Evolutionary conservation across 2,329 filamentous ascomycete species (phyloP).

Genomic region (Sordariomycetes sp.): DNA sequence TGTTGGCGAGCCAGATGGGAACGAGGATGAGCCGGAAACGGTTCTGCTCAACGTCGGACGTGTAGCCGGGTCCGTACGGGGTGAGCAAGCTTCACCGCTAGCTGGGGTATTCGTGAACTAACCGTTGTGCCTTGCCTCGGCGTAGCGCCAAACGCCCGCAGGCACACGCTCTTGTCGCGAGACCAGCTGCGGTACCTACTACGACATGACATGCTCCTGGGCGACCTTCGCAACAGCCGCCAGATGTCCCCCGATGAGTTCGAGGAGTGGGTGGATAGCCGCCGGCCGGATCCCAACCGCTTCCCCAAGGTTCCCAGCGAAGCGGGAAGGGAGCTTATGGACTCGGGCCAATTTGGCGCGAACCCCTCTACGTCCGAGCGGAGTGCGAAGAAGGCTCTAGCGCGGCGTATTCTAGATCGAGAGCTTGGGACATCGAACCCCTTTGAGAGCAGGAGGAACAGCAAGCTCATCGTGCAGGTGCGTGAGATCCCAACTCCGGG

Average conservation of each 20-base stretch:
- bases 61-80: not conserved
- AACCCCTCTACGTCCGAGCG: slow-evolving; percentile 20
- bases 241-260: not conserved
- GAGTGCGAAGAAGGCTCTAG: slow-evolving; percentile 42
- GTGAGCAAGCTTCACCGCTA: not conserved
- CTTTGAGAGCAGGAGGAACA: slow-evolving; percentile 48
- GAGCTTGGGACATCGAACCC: slow-evolving; percentile 60
- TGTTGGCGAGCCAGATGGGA: not conserved
- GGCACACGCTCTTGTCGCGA: not conserved
- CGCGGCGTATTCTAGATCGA: slow-evolving; percentile 64
- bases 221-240: not conserved
- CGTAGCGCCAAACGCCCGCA: not conserved
- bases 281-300: slow-evolving; percentile 35
- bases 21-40: not conserved
- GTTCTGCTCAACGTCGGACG: not conserved
- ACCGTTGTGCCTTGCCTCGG: not conserved
- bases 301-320: slow-evolving; percentile 82
- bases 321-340: slow-evolving; percentile 68
- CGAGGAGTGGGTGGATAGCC: not conserved
- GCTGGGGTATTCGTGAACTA: not conserved
- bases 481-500: slow-evolving; percentile 8
- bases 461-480: slow-evolving; percentile 58
- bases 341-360: slow-evolving; percentile 67
- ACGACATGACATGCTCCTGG: not conserved
- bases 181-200: not conserved